Conservation (phyloP, 495 filamentous ascomycete species). For the Durotheca rogersii region DNA sequence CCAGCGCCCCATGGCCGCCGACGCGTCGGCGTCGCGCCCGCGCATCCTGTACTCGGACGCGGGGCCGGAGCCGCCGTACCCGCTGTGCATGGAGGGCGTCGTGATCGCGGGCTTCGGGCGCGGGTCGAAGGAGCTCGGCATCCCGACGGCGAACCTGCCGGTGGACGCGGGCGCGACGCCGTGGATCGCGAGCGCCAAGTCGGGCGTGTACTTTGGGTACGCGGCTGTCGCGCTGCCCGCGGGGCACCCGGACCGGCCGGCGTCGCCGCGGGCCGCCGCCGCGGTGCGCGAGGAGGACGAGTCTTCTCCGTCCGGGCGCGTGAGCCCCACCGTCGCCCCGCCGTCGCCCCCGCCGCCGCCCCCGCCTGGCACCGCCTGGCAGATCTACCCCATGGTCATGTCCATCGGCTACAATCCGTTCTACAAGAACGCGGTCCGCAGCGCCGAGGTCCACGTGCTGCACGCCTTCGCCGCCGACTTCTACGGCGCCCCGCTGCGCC, state of each 20-base stretch:
- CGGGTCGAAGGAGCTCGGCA: conserved; percentile 91
- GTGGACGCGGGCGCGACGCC: conserved; percentile 65
- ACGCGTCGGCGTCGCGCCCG: too few species aligned
- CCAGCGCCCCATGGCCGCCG: conserved; percentile 17
- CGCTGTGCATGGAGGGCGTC: conserved; percentile 73
- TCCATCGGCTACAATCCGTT: conserved; percentile 95
- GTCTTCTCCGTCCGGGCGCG: conserved; percentile 1
- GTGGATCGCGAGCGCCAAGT: conserved; percentile 67
- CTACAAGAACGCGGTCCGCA: conserved; percentile 81
- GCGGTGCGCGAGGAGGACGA: too few species aligned
- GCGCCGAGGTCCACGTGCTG: conserved; percentile 90
- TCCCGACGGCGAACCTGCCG: conserved; percentile 96
- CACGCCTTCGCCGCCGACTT: conserved; percentile 73
- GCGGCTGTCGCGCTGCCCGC: conserved; percentile 61
- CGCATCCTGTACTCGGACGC: conserved; percentile 64
- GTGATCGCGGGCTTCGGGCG: conserved; percentile 94
- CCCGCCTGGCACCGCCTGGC: conserved; percentile 24
- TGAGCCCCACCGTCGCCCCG: conserved; percentile 19
- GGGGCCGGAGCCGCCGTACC: conserved; percentile 77
- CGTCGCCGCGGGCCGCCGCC: neutral
- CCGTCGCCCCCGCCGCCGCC: conserved; percentile 4
- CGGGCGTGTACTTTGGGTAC: conserved; percentile 91
- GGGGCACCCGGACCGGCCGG: conserved; percentile 40
- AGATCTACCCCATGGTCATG: conserved; percentile 85
- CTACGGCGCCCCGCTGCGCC: conserved; percentile 75